Conservation (phyloP, 1,284 basidiomycete species). For the Papiliotrema flavescens region DNA sequence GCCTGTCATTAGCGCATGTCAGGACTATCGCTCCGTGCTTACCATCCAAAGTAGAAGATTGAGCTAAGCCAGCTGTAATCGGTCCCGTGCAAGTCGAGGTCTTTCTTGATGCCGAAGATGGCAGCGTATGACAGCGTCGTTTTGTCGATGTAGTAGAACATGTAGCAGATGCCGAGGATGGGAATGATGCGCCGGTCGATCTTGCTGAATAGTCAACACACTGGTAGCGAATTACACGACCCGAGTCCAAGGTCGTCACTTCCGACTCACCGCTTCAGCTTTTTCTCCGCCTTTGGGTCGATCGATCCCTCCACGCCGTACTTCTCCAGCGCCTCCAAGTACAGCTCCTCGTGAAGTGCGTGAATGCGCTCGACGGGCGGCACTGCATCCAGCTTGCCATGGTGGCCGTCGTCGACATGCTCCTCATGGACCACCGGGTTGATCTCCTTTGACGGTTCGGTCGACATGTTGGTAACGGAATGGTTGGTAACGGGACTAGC, state of each 20-base stretch:
- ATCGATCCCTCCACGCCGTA: constrained; percentile 39
- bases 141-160: not conserved
- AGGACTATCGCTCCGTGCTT: not conserved
- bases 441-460: not conserved
- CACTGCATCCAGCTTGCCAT: not conserved
- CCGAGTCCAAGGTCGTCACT: not conserved
- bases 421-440: not conserved
- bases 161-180: not conserved
- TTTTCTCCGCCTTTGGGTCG: constrained; percentile 37
- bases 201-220: constrained; percentile 30
- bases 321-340: constrained; percentile 38
- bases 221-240: constrained; percentile 42
- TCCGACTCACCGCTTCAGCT: constrained; percentile 26
- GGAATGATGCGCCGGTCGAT: not conserved
- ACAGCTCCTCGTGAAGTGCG: constrained; percentile 31
- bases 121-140: not conserved
- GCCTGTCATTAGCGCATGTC: not conserved
- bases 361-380: not conserved
- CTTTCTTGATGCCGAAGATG: not conserved
- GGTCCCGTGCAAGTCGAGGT: not conserved
- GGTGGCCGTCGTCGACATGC: not conserved
- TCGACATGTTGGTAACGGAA: no score
- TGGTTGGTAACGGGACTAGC: no score
- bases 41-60: not conserved
- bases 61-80: not conserved